These are phyloP conservation scores for Chaetomium globosum DNA, from an alignment of 2,329 filamentous ascomycete genomes.

Conservation along the genomic window DNA sequence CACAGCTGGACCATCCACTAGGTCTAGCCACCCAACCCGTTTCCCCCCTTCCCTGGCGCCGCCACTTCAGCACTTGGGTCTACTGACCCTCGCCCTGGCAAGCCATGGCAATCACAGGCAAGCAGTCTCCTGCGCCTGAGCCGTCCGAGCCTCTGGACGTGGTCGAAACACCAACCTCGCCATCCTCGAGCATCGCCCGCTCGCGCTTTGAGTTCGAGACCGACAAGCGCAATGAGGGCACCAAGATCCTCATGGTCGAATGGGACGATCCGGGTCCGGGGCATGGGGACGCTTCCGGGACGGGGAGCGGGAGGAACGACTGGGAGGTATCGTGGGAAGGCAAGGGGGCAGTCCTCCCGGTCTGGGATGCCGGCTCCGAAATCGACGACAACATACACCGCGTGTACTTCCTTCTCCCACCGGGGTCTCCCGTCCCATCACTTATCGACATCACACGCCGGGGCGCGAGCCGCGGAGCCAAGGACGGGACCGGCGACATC, in stretches of 20 bases:
- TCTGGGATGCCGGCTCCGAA: conserved; percentile 56
- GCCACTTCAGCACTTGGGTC: neutral
- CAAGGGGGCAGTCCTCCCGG: conserved; percentile 71
- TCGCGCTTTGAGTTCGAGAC: conserved; percentile 86
- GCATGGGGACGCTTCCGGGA: conserved; percentile 48
- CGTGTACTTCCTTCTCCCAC: conserved; percentile 79
- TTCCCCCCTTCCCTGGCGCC: neutral
- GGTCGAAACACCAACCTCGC: conserved; percentile 49
- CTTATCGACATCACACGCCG: conserved; percentile 65
- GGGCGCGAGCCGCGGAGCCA: conserved; percentile 28
- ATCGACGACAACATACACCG: conserved; percentile 48
- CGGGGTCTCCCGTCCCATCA: conserved; percentile 70
- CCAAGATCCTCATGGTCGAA: conserved; percentile 91
- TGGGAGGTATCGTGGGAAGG: conserved; percentile 87
- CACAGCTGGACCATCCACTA: neutral
- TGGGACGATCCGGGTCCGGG: conserved; percentile 61
- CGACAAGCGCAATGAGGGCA: conserved; percentile 76
- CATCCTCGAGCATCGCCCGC: conserved; percentile 57
- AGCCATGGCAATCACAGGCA: conserved; percentile 30
- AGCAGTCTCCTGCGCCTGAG: conserved; percentile 19
- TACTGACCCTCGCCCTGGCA: neutral
- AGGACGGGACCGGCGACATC: conserved; percentile 47
- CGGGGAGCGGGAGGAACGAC: conserved; percentile 47
- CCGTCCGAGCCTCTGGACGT: conserved; percentile 35
- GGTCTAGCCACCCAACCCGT: neutral